Conservation (phyloP, 2,329 filamentous ascomycete species). For the Alternaria consortialis region DNA sequence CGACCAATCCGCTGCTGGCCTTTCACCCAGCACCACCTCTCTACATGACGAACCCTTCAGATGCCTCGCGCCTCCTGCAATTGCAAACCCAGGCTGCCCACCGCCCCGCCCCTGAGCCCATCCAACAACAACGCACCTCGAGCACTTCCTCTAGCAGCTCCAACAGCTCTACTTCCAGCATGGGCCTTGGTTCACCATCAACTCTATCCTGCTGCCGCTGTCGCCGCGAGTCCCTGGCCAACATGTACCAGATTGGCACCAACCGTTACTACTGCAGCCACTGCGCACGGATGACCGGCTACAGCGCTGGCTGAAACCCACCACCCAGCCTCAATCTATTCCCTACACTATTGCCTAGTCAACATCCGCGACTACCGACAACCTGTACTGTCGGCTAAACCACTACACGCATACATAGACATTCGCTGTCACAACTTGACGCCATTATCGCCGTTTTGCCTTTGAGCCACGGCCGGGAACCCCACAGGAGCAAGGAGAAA, state of each 20-base stretch:
- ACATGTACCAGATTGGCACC: slow-evolving; percentile 51
- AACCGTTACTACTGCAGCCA: slow-evolving; percentile 54
- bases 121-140: slow-evolving; percentile 31
- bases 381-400: not conserved
- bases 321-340: not conserved
- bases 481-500: not conserved
- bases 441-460: not conserved
- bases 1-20: slow-evolving; percentile 49
- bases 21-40: slow-evolving; percentile 26
- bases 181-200: slow-evolving; percentile 24
- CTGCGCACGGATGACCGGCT: slow-evolving; percentile 52
- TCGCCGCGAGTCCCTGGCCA: slow-evolving; percentile 40
- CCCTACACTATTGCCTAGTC: not conserved
- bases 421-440: slow-evolving; percentile 4
- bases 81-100: slow-evolving; percentile 51
- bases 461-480: not conserved
- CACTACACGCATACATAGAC: not conserved
- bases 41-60: slow-evolving; percentile 34
- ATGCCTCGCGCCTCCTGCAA: slow-evolving; percentile 51
- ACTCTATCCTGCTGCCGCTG: slow-evolving; percentile 47
- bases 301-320: slow-evolving; percentile 45
- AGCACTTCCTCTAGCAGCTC: slow-evolving; percentile 21
- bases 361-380: not conserved
- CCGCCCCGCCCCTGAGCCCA: slow-evolving; percentile 39
- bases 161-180: slow-evolving; percentile 22